Conservation (phyloP, 140 eudicot genomes). For the Flaveria floridana region DNA sequence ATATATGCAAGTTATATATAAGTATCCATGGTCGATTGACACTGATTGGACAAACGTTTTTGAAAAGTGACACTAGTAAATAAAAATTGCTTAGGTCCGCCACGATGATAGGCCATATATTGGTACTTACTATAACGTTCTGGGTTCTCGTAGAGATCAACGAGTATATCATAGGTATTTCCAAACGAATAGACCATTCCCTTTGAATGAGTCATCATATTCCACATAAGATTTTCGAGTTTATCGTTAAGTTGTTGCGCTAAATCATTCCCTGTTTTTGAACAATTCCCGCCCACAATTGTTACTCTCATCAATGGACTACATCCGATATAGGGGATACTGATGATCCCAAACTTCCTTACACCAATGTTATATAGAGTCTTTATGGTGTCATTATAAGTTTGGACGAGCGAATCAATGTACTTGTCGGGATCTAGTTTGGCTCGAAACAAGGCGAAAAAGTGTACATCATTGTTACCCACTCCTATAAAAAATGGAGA, state of each 20-base stretch:
- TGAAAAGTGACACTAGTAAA: neutral
- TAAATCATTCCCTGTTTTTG: constrained; percentile 34
- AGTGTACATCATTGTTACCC: constrained; percentile 46
- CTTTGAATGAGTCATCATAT: constrained; percentile 27
- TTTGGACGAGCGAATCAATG: constrained; percentile 14
- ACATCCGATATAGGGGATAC: constrained; percentile 53
- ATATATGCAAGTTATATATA: neutral
- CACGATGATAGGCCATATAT: neutral
- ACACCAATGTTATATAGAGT: constrained; percentile 50
- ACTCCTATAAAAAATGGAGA: constrained; percentile 36
- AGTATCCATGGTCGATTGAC: neutral
- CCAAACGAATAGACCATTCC: constrained; percentile 51
- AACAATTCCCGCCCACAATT: constrained; percentile 35
- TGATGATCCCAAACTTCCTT: constrained; percentile 50
- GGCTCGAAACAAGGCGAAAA: constrained; percentile 26
- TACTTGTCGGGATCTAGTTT: constrained; percentile 21
- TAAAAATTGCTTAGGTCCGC: neutral
- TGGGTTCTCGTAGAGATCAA: constrained; percentile 30
- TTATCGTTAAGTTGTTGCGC: constrained; percentile 32
- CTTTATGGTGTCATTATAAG: constrained; percentile 18
- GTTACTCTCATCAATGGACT: constrained; percentile 45
- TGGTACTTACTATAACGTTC: constrained; percentile 37
- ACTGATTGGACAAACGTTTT: neutral
- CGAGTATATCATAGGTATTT: constrained; percentile 35
- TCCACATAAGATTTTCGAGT: constrained; percentile 31